These are phyloP conservation scores for Lentinula sp. DNA, from an alignment of 768 basidiomycete species.

Conservation along the genomic window DNA sequence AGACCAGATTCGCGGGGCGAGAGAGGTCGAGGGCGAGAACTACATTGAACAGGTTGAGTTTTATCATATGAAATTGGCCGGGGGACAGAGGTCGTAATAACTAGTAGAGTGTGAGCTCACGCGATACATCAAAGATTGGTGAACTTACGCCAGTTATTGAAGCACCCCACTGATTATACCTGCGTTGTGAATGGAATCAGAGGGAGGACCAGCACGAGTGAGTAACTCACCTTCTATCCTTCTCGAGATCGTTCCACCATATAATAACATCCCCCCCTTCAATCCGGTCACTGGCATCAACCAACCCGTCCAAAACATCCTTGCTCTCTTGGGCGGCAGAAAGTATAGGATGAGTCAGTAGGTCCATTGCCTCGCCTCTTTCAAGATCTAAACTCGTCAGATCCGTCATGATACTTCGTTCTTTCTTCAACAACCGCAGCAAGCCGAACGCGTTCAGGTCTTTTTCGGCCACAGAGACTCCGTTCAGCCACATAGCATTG, in stretches of 20 bases:
- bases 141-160: slow-evolving; percentile 42
- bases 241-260: slow-evolving; percentile 92
- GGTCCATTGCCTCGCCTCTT: slow-evolving; percentile 58
- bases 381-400: slow-evolving; percentile 59
- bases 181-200: slow-evolving; percentile 12
- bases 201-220: not conserved
- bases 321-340: slow-evolving; percentile 37
- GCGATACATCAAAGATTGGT: not conserved
- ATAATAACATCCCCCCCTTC: slow-evolving; percentile 73
- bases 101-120: slow-evolving; percentile 24
- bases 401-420: slow-evolving; percentile 54
- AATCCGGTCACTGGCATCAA: slow-evolving; percentile 82
- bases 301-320: slow-evolving; percentile 60
- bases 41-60: slow-evolving; percentile 78
- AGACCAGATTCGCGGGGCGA: slow-evolving; percentile 46
- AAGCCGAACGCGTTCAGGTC: slow-evolving; percentile 73
- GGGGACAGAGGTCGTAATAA: slow-evolving; percentile 76
- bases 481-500: slow-evolving; percentile 78
- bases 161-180: slow-evolving; percentile 47
- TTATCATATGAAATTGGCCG: slow-evolving; percentile 70
- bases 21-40: slow-evolving; percentile 81
- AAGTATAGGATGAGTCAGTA: slow-evolving; percentile 64
- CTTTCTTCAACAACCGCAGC: slow-evolving; percentile 65
- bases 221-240: slow-evolving; percentile 56
- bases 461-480: slow-evolving; percentile 48